phyloP scores from a whole-genome alignment of 495 filamentous ascomycete species.

The Aspergillus campestris region DNA sequence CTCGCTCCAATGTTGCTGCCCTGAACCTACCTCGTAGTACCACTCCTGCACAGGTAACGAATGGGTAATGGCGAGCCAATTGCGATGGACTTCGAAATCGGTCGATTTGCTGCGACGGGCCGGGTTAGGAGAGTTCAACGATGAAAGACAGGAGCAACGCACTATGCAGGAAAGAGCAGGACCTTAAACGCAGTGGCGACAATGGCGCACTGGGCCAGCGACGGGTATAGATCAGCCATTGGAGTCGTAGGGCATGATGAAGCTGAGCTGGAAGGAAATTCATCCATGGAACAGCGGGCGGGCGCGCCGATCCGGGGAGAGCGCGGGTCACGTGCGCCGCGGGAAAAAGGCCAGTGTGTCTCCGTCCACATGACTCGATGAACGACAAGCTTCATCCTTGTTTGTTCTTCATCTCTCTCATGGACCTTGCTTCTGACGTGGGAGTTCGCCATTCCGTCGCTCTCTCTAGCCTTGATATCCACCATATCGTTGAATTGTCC shows the following conservation, averaged over 20 bases:
- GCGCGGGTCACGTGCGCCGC: slow-evolving; percentile 8
- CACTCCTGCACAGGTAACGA: slow-evolving; percentile 81
- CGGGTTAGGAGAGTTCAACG: background rate
- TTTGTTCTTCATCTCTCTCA: slow-evolving; percentile 13
- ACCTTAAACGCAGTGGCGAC: slow-evolving; percentile 87
- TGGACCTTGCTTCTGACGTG: slow-evolving; percentile 45
- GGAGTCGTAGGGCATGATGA: slow-evolving; percentile 23
- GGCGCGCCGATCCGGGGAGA: slow-evolving; percentile 7
- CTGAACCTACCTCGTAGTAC: slow-evolving; percentile 71
- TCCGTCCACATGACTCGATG: background rate
- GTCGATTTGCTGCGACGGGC: slow-evolving; percentile 74
- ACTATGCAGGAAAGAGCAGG: slow-evolving; percentile 95
- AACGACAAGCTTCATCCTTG: slow-evolving; percentile 11
- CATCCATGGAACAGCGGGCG: slow-evolving; percentile 1
- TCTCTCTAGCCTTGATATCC: slow-evolving; percentile 36
- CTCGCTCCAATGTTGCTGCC: background rate
- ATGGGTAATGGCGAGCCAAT: slow-evolving; percentile 93
- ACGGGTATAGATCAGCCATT: slow-evolving; percentile 80
- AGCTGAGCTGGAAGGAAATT: background rate
- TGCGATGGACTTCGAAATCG: slow-evolving; percentile 96
- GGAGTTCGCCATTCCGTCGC: slow-evolving; percentile 41
- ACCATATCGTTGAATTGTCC: slow-evolving; percentile 41
- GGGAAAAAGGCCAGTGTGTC: slow-evolving; percentile 15
- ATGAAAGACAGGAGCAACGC: slow-evolving; percentile 27
- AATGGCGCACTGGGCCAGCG: slow-evolving; percentile 77